Conservation (phyloP, 73 alveolate genomes). For the Uronychia setigera region DNA sequence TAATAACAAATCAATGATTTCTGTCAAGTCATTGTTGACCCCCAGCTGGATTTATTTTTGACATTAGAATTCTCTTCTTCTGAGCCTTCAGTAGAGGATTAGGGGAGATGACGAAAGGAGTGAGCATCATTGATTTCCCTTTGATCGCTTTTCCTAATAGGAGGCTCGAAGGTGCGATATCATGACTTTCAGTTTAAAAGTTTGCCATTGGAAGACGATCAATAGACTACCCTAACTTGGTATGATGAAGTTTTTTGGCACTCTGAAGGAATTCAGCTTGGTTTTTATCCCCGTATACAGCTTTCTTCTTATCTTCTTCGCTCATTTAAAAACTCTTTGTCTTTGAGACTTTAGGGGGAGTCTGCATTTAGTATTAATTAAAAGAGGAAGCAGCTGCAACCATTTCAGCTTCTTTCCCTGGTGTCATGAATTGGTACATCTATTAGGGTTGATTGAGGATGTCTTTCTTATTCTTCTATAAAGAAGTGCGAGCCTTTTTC, state of each 20-base stretch:
- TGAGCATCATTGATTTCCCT: neutral
- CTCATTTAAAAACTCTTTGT: conserved; percentile 20
- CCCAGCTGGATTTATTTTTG: too few species aligned
- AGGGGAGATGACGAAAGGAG: too few species aligned
- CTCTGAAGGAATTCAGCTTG: conserved; percentile 41
- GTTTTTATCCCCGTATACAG: conserved; percentile 48
- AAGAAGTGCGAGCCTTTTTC: too few species aligned
- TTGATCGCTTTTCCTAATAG: neutral
- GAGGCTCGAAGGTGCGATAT: neutral
- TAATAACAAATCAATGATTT: too few species aligned
- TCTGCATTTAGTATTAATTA: neutral
- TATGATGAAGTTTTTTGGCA: conserved; percentile 10
- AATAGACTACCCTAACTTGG: neutral
- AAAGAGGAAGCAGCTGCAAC: too few species aligned
- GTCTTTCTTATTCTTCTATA: too few species aligned
- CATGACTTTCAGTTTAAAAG: neutral
- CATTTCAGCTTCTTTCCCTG: too few species aligned
- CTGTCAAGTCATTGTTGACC: too few species aligned
- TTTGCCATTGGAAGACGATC: neutral
- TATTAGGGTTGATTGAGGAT: too few species aligned
- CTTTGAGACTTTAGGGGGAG: neutral
- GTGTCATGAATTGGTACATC: too few species aligned
- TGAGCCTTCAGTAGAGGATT: too few species aligned
- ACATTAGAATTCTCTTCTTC: too few species aligned
- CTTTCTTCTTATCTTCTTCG: conserved; percentile 26